These are phyloP conservation scores for Keithomyces neogunnii DNA, from an alignment of 2,329 filamentous ascomycete species.

Conservation along the genomic window DNA sequence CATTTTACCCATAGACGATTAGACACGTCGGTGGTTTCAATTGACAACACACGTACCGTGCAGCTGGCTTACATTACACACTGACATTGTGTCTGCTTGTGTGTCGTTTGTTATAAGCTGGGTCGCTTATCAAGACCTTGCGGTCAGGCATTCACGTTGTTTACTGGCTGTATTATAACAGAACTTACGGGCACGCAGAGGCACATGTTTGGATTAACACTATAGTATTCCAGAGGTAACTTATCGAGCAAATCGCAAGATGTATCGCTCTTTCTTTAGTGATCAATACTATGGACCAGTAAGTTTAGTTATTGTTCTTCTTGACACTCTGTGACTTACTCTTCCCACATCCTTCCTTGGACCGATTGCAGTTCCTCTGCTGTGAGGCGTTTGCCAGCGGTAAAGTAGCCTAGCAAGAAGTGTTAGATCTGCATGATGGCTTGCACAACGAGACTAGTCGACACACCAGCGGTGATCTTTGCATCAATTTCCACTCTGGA, in stretches of 20 bases:
- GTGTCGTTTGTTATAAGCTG: not conserved
- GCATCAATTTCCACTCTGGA: conserved; percentile 98
- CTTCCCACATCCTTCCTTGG: conserved; percentile 87
- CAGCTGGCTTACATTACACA: conserved; percentile 7
- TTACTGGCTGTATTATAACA: too few species aligned
- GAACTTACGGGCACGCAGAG: too few species aligned
- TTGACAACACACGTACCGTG: conserved; percentile 3
- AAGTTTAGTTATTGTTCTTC: not conserved
- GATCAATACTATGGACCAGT: conserved; percentile 3
- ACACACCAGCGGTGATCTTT: conserved; percentile 87
- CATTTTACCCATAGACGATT: not conserved
- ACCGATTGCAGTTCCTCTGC: conserved; percentile 78
- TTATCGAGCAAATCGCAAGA: not conserved
- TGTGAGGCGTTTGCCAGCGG: conserved; percentile 81
- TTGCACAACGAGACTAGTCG: not conserved
- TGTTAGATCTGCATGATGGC: not conserved
- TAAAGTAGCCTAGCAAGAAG: conserved; percentile 57
- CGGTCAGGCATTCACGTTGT: too few species aligned
- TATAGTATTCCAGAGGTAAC: too few species aligned
- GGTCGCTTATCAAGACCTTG: not conserved
- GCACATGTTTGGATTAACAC: too few species aligned
- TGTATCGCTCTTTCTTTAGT: conserved; percentile 1
- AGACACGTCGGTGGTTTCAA: not conserved
- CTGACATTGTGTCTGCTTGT: not conserved
- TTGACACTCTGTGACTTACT: conserved; percentile 33